Percentiles rank a stretch among this genome's conserved stretches.
Conservation (phyloP, 768 basidiomycete species). For the Xerocomellus amylosporus region DNA sequence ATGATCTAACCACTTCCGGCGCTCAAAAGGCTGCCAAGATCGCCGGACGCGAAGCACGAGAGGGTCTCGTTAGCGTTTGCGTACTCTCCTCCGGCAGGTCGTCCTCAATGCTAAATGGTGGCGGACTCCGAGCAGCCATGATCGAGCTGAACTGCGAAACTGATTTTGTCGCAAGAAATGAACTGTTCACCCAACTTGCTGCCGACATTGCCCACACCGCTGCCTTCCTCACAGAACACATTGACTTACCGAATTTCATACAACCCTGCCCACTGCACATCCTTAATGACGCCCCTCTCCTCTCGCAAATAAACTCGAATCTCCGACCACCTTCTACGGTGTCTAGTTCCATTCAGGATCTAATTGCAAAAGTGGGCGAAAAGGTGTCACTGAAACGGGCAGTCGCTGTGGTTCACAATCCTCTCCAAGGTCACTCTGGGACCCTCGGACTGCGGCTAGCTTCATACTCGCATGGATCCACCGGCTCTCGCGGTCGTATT, state of each 20-base stretch:
- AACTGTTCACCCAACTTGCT: conserved; percentile 74
- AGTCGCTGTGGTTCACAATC: conserved; percentile 36
- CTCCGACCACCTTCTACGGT: conserved; percentile 49
- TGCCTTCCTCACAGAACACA: conserved; percentile 62
- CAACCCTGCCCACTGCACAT: conserved; percentile 49
- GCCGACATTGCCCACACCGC: conserved; percentile 80
- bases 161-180: conserved; percentile 90
- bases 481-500: conserved; percentile 55
- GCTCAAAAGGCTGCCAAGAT: conserved; percentile 83
- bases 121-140: conserved; percentile 73
- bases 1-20: conserved; percentile 68
- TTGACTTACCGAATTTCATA: conserved; percentile 37
- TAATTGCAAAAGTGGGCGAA: conserved; percentile 77
- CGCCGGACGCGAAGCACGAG: conserved; percentile 63
- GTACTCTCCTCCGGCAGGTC: conserved; percentile 64
- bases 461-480: conserved; percentile 60
- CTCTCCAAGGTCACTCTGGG: conserved; percentile 34
- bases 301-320: conserved; percentile 37
- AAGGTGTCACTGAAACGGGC: conserved; percentile 72
- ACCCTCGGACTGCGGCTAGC: conserved; percentile 45
- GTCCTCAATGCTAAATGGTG: conserved; percentile 34
- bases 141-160: conserved; percentile 96
- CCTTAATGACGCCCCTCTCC: conserved; percentile 64
- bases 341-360: conserved; percentile 59
- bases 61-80: conserved; percentile 79